A percentile compares a stretch with the other conserved stretches of the same genome.
Conservation (phyloP, 2,329 filamentous ascomycete species). For the Cordyceps cateniannulata region DNA sequence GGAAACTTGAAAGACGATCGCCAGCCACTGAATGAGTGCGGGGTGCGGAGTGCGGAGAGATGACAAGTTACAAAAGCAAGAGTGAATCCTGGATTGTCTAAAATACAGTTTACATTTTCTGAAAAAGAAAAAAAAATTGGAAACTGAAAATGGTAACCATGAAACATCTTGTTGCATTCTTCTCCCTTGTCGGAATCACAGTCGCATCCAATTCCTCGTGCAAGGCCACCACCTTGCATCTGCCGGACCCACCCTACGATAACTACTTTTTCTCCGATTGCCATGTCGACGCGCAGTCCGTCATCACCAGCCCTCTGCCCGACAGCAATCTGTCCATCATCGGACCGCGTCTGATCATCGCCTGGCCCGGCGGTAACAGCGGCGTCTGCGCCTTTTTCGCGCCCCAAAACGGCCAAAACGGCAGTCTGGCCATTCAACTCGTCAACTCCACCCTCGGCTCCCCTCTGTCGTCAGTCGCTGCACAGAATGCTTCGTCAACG, state of each 20-base stretch:
- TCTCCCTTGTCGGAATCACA: not conserved
- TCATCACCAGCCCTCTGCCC: conserved; percentile 51
- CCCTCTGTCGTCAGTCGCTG: conserved; percentile 28
- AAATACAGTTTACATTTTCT: too few relatives aligned
- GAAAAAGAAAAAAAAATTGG: too few relatives aligned
- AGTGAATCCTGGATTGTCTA: too few relatives aligned
- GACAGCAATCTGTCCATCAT: conserved; percentile 49
- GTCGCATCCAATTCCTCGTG: not conserved
- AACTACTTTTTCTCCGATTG: conserved; percentile 64
- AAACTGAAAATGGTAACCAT: not conserved
- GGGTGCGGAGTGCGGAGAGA: too few relatives aligned
- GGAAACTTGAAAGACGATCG: too few relatives aligned
- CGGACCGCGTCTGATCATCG: conserved; percentile 50
- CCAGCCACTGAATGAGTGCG: too few relatives aligned
- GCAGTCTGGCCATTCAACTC: conserved; percentile 45
- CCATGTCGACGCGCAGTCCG: conserved; percentile 50
- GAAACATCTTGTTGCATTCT: not conserved
- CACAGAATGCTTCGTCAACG: conserved; percentile 1
- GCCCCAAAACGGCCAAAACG: conserved; percentile 46
- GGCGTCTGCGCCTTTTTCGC: conserved; percentile 52
- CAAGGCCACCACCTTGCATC: conserved; percentile 19
- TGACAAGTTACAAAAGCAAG: too few relatives aligned
- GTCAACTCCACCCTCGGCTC: conserved; percentile 40
- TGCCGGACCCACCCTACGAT: conserved; percentile 52
- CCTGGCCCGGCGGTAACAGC: conserved; percentile 61